A percentile compares a stretch with the other conserved stretches of the same genome.
Conservation (phyloP, 176 grass and related monocot species). For the Sorghum bicolor region Sorghum_bicolor_NCBIv3 NC_012876.2:57224501-57225000, state of each 20-base stretch:
- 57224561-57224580: background rate
- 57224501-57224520: background rate
- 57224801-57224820: background rate
- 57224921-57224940: slow-evolving; percentile 10
- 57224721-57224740: slow-evolving; percentile 18
- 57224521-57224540: background rate
- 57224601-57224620: background rate
- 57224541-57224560: background rate
- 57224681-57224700: slow-evolving; percentile 3
- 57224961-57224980: background rate
- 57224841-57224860: background rate
- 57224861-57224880: background rate
- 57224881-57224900: background rate
- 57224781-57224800: background rate
- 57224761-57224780: background rate
- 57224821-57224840: background rate
- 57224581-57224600: background rate
- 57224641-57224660: background rate
- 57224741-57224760: slow-evolving; percentile 40
- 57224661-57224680: background rate
- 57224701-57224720: slow-evolving; percentile 34
- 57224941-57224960: background rate
- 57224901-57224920: background rate
- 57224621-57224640: background rate
- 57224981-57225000: background rate